A percentile compares a stretch with the other conserved stretches of the same genome.
Evolutionary conservation across 2,329 filamentous ascomycete genomes (phyloP).

Genomic region (Fusarium sublunatum): DNA sequence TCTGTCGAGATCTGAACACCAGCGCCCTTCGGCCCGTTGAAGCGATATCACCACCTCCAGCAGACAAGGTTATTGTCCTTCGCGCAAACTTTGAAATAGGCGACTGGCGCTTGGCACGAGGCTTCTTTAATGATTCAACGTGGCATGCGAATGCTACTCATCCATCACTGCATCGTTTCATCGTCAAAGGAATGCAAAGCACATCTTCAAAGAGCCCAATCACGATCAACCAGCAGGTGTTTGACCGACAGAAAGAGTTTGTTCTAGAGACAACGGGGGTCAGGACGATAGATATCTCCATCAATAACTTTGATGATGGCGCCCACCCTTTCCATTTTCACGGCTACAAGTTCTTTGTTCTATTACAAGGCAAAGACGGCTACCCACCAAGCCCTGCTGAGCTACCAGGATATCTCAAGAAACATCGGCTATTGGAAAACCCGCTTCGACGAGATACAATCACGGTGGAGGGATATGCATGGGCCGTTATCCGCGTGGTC

Average conservation of each 20-base stretch:
- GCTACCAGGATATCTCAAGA: conserved; percentile 42
- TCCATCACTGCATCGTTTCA: conserved; percentile 52
- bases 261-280: conserved; percentile 64
- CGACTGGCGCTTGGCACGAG: conserved; percentile 63
- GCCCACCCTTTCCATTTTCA: conserved; percentile 65
- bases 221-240: conserved; percentile 47
- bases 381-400: conserved; percentile 50
- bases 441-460: conserved; percentile 57
- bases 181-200: conserved; percentile 41
- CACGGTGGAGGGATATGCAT: conserved; percentile 65
- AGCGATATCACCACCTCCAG: conserved; percentile 50
- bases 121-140: conserved; percentile 65
- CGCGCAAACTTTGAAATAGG: conserved; percentile 67
- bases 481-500: conserved; percentile 64
- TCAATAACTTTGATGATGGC: conserved; percentile 68
- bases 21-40: conserved; percentile 57
- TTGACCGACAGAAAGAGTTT: conserved; percentile 51
- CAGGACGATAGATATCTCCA: conserved; percentile 66
- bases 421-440: conserved; percentile 45
- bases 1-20: conserved; percentile 66
- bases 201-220: conserved; percentile 29
- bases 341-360: conserved; percentile 67
- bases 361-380: conserved; percentile 48
- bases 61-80: conserved; percentile 57
- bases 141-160: conserved; percentile 56